Evolutionary conservation across 139 green algal species (phyloP).

Genomic region (Chlamydomonas sp.): DNA sequence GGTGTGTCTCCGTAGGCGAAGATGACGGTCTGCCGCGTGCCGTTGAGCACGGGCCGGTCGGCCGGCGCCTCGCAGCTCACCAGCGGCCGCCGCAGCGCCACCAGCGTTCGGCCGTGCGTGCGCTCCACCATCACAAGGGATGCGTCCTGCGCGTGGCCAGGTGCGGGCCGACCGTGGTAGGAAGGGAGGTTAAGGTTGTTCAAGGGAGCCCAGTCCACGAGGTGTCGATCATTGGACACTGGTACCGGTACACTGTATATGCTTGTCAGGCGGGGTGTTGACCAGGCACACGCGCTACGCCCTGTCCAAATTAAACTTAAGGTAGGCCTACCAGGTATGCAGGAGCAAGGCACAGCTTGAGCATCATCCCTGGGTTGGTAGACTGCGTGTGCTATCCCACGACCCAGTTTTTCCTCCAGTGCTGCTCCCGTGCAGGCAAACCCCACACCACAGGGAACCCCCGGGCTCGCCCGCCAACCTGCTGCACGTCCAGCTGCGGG

Average conservation of each 20-base stretch:
- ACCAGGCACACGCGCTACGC: no score
- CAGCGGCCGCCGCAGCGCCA: not conserved
- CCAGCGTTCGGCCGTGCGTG: not conserved
- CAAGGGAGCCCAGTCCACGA: no score
- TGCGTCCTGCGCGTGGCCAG: not conserved
- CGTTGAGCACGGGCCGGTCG: constrained; percentile 15
- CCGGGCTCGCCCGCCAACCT: not conserved
- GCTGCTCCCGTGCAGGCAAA: no score
- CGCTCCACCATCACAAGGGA: not conserved
- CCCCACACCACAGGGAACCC: not conserved
- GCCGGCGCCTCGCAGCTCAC: not conserved
- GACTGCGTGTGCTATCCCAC: no score
- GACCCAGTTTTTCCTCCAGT: no score
- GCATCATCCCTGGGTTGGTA: no score
- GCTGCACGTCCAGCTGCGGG: not conserved
- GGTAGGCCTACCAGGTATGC: no score
- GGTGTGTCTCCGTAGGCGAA: not conserved
- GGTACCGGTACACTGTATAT: no score
- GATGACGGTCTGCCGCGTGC: constrained; percentile 30
- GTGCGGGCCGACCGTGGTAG: not conserved
- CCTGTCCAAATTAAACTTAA: no score
- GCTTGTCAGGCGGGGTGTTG: no score
- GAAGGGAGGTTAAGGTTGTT: not conserved
- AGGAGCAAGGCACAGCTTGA: no score
- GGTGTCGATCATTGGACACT: no score